phyloP scores from a whole-genome alignment of 1,139 yeast genomes.

The Debaryomyces nepalensis region DNA sequence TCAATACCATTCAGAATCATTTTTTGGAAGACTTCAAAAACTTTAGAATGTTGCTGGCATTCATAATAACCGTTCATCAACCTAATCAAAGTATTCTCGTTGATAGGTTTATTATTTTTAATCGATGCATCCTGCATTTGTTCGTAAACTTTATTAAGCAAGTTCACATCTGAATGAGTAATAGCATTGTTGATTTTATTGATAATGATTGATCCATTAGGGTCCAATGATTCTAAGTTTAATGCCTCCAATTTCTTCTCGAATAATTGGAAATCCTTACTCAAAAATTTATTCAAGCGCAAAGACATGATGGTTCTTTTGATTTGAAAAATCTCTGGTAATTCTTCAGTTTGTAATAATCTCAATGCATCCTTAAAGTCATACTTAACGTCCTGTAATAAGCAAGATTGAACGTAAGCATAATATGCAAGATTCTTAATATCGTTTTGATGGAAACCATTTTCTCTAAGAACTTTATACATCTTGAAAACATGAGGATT shows the following conservation, averaged over 20 bases:
- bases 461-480: constrained; percentile 19
- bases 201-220: constrained; percentile 35
- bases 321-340: constrained; percentile 31
- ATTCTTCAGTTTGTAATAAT: constrained; percentile 33
- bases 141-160: constrained; percentile 28
- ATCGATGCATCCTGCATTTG: constrained; percentile 32
- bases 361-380: constrained; percentile 32
- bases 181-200: constrained; percentile 29
- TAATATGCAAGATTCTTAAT: constrained; percentile 35
- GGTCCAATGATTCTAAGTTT: constrained; percentile 33
- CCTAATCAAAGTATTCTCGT: constrained; percentile 36
- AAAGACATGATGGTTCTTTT: constrained; percentile 19
- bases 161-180: constrained; percentile 23
- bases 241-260: constrained; percentile 18
- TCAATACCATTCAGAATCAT: constrained; percentile 33
- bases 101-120: constrained; percentile 29
- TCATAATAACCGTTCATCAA: constrained; percentile 43
- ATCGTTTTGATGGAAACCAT: constrained; percentile 14
- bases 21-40: constrained; percentile 40
- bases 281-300: constrained; percentile 12
- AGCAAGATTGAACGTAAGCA: constrained; percentile 39
- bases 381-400: constrained; percentile 28
- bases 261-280: constrained; percentile 22
- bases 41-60: constrained; percentile 33
- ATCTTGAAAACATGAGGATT: constrained; percentile 19